Percentiles rank a stretch among this genome's conserved stretches.
Conservation (phyloP, 257 asterid genomes). For the Thymus quinquecostatus region DNA sequence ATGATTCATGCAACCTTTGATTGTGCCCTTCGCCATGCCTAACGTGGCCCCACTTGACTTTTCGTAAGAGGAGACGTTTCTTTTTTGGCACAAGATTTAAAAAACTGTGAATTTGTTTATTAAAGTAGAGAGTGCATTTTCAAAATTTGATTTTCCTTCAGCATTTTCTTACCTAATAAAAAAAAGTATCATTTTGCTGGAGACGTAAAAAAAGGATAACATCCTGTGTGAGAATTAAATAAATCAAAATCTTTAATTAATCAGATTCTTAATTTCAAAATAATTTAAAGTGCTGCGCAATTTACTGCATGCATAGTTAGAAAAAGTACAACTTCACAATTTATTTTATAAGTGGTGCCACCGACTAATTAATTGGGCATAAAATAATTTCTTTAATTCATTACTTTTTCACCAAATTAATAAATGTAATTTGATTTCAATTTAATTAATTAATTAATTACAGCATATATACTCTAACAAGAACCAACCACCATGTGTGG, state of each 20-base stretch:
- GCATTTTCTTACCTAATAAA: too few relatives aligned
- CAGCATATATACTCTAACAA: background rate
- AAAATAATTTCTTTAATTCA: background rate
- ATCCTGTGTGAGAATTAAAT: background rate
- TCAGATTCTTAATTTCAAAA: constrained; percentile 13
- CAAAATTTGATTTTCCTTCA: too few relatives aligned
- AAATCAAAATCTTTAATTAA: constrained; percentile 9
- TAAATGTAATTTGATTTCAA: background rate
- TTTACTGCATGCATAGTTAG: constrained; percentile 21
- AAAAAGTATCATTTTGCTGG: too few relatives aligned
- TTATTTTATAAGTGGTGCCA: background rate
- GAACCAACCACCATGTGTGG: background rate
- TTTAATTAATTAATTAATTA: background rate
- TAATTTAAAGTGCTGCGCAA: constrained; percentile 16
- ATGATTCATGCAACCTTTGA: constrained; percentile 35
- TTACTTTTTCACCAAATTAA: background rate
- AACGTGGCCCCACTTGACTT: constrained; percentile 29
- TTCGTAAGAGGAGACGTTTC: too few relatives aligned
- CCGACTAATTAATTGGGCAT: background rate
- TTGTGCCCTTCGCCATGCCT: constrained; percentile 31
- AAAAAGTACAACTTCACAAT: background rate
- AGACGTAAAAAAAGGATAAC: too few relatives aligned
- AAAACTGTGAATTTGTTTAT: too few relatives aligned
- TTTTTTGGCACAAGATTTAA: too few relatives aligned
- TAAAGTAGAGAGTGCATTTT: too few relatives aligned